phyloP scores from a whole-genome alignment of 2,329 filamentous ascomycete genomes.

The Calonectria henricotiae region DNA sequence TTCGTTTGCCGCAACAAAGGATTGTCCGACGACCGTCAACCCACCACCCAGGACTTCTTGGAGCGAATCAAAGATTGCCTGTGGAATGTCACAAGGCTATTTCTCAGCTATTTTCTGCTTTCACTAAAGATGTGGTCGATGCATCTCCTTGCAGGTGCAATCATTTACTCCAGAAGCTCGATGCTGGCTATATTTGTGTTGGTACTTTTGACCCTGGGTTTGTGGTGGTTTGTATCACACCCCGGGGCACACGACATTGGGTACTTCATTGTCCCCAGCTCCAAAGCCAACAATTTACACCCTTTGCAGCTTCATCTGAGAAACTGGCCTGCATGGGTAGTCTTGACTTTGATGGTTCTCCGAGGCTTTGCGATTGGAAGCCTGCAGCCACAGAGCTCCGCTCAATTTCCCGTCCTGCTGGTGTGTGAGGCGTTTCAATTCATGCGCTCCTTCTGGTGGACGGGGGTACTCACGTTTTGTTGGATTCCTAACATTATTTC shows the following conservation, averaged over 20 bases:
- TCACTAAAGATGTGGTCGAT: conserved; percentile 81
- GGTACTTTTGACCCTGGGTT: conserved; percentile 53
- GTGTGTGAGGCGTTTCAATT: conserved; percentile 34
- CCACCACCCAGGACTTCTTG: conserved; percentile 15
- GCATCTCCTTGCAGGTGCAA: conserved; percentile 73
- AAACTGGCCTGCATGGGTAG: conserved; percentile 63
- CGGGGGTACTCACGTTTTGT: background rate
- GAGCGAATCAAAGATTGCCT: conserved; percentile 59
- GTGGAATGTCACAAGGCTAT: conserved; percentile 57
- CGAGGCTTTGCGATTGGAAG: conserved; percentile 39
- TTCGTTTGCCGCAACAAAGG: conserved; percentile 53
- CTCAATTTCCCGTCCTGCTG: conserved; percentile 33
- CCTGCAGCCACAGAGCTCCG: conserved; percentile 29
- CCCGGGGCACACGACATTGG: background rate
- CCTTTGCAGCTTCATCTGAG: background rate
- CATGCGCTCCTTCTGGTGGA: background rate
- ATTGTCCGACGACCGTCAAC: conserved; percentile 45
- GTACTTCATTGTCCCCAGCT: conserved; percentile 57
- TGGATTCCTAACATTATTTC: background rate
- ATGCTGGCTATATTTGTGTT: conserved; percentile 45
- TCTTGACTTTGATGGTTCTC: conserved; percentile 35
- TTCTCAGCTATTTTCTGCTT: conserved; percentile 83
- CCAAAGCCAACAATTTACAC: conserved; percentile 76
- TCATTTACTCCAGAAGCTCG: conserved; percentile 54
- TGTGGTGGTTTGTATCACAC: background rate